Evolutionary conservation across 495 filamentous ascomycete species (phyloP).

Genomic region (Talaromyces ruber): DNA sequence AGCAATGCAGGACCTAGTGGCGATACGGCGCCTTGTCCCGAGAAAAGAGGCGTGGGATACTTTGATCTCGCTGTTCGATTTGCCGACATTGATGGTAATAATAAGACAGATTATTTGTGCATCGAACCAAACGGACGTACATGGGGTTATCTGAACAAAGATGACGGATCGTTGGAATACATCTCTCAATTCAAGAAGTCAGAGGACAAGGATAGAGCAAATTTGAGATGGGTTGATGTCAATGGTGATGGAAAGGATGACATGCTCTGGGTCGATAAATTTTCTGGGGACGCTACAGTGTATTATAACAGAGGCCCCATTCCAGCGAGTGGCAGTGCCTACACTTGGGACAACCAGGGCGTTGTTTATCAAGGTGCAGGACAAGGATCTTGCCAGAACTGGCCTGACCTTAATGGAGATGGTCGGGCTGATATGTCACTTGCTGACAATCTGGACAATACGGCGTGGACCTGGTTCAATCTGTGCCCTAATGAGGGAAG

Average conservation of each 20-base stretch:
- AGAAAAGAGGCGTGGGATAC: slow-evolving; percentile 14
- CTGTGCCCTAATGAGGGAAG: neutral
- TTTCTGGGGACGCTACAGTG: slow-evolving; percentile 2
- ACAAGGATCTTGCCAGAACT: neutral
- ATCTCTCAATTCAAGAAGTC: slow-evolving; percentile 7
- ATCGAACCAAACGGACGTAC: slow-evolving; percentile 10
- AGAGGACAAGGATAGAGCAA: slow-evolving; percentile 11
- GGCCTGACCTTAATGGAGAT: slow-evolving; percentile 2
- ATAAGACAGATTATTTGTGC: slow-evolving; percentile 11
- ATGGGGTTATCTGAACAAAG: neutral
- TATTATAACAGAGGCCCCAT: slow-evolving; percentile 2
- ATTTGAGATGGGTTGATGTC: slow-evolving; percentile 16
- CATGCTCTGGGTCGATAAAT: slow-evolving; percentile 18
- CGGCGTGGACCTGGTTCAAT: neutral
- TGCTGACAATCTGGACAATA: neutral
- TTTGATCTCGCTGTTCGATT: slow-evolving; percentile 11
- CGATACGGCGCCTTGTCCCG: slow-evolving; percentile 7
- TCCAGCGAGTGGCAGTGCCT: neutral
- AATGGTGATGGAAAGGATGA: slow-evolving; percentile 18
- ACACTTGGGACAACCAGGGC: slow-evolving; percentile 3
- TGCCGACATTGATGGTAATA: neutral
- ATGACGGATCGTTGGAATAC: neutral
- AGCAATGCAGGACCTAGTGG: slow-evolving; percentile 1
- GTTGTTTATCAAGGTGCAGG: neutral
- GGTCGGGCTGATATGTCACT: slow-evolving; percentile 1